Percentiles rank a stretch among this genome's conserved stretches.
These are phyloP conservation scores for Talaromyces sp. DNA, from an alignment of 2,329 filamentous ascomycete genomes.

Conservation along the genomic window DNA sequence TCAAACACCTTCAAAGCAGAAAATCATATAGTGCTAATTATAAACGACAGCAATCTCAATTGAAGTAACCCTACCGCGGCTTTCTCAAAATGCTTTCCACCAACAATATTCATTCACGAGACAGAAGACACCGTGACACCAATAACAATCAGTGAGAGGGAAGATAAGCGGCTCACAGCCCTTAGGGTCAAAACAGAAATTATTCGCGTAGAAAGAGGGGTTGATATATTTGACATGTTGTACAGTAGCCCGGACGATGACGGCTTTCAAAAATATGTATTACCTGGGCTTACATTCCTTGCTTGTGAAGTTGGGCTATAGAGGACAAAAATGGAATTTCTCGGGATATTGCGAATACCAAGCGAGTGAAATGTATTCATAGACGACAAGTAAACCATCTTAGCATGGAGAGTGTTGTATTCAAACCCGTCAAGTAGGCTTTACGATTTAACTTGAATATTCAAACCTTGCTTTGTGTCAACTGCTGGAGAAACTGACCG, in stretches of 20 bases:
- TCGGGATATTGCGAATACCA: background rate
- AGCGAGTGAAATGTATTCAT: background rate
- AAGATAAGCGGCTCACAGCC: background rate
- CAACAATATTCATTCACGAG: slow-evolving; percentile 1
- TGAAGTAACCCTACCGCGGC: background rate
- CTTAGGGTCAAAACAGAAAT: background rate
- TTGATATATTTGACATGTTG: background rate
- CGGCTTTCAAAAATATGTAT: background rate
- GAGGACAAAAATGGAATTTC: background rate
- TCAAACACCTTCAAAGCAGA: background rate
- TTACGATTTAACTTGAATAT: too few species aligned
- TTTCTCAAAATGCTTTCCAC: background rate
- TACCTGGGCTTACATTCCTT: background rate
- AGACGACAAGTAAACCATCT: background rate
- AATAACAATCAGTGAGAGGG: background rate
- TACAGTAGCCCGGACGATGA: background rate
- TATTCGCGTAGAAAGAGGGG: background rate
- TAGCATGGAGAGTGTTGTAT: too few species aligned
- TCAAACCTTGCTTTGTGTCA: too few species aligned
- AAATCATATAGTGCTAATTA: background rate
- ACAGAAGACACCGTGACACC: background rate
- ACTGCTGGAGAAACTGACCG: too few species aligned
- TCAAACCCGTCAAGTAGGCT: too few species aligned
- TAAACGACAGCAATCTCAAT: background rate
- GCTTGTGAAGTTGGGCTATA: background rate